A percentile compares a stretch with the other conserved stretches of the same genome.
Evolutionary conservation across 139 green algal genomes (phyloP).

Genomic region (Microglena sp.): DNA sequence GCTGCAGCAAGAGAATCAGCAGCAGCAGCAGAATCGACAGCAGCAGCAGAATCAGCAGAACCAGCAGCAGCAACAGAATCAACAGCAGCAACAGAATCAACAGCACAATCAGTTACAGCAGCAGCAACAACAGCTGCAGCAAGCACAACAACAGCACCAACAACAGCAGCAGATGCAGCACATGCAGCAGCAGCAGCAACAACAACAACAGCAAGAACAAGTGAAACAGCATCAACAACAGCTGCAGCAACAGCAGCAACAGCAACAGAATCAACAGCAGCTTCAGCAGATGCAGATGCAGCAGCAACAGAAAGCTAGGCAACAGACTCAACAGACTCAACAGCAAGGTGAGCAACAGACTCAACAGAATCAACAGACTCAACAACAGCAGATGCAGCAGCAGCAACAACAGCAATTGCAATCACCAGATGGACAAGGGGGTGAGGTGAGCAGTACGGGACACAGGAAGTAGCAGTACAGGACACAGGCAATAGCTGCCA

Average conservation of each 20-base stretch:
- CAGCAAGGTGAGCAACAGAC: too few species aligned
- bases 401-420: not conserved
- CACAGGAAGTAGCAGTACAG: too few species aligned
- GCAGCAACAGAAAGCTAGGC: conserved; percentile 4
- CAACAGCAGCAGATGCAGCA: not conserved
- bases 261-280: not conserved
- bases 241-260: not conserved
- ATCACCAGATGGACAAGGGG: not conserved
- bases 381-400: not conserved
- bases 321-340: too few species aligned
- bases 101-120: not conserved
- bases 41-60: too few species aligned
- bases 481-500: too few species aligned
- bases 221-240: conserved; percentile 6
- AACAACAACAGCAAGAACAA: too few species aligned
- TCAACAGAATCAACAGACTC: not conserved
- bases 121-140: conserved; percentile 11
- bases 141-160: too few species aligned
- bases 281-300: not conserved
- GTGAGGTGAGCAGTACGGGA: too few species aligned
- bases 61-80: too few species aligned
- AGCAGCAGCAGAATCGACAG: not conserved
- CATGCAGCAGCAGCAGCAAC: not conserved
- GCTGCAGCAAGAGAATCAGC: not conserved
- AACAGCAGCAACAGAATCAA: too few species aligned